Evolutionary conservation across 495 filamentous ascomycete species (phyloP).

Genomic region (Schizothecium vesticola): DNA sequence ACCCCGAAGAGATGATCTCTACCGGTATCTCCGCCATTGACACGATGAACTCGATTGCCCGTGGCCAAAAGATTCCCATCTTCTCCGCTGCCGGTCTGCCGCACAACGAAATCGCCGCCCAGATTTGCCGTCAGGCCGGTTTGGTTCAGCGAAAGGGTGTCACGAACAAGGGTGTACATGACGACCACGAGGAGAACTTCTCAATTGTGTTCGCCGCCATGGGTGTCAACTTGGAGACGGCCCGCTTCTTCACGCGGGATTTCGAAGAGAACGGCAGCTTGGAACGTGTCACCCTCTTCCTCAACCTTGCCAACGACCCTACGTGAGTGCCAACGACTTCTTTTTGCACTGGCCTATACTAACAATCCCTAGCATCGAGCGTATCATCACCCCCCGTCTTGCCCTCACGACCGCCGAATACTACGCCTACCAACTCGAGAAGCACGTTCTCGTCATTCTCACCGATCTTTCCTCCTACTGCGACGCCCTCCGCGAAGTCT

Average conservation of each 20-base stretch:
- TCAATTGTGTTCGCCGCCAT: slow-evolving; percentile 98
- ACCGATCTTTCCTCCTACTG: slow-evolving; percentile 98
- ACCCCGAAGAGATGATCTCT: slow-evolving; percentile 99
- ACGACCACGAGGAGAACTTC: slow-evolving; percentile 98
- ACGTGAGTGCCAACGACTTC: slow-evolving; percentile 55
- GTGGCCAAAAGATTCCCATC: slow-evolving; percentile 99
- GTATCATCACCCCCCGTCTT: slow-evolving; percentile 98
- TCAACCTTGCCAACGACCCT: slow-evolving; percentile 98
- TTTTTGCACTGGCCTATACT: slow-evolving; percentile 15
- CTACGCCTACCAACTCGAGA: slow-evolving; percentile 99
- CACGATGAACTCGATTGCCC: slow-evolving; percentile 99
- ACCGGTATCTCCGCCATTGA: slow-evolving; percentile 99
- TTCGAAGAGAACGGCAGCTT: slow-evolving; percentile 99
- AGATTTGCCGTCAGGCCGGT: slow-evolving; percentile 94
- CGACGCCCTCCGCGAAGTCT: slow-evolving; percentile 96
- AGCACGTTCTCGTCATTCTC: slow-evolving; percentile 97
- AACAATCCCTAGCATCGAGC: slow-evolving; percentile 70
- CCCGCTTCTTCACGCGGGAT: slow-evolving; percentile 95
- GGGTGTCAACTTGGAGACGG: slow-evolving; percentile 99
- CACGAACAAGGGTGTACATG: slow-evolving; percentile 88
- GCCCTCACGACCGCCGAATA: slow-evolving; percentile 98
- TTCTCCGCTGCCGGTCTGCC: slow-evolving; percentile 98
- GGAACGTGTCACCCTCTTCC: slow-evolving; percentile 93
- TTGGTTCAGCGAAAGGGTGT: slow-evolving; percentile 73
- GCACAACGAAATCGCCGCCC: slow-evolving; percentile 97